These are phyloP conservation scores for Carpinus fangiana DNA, from an alignment of 306 rosid genomes.

Conservation along the genomic window DNA sequence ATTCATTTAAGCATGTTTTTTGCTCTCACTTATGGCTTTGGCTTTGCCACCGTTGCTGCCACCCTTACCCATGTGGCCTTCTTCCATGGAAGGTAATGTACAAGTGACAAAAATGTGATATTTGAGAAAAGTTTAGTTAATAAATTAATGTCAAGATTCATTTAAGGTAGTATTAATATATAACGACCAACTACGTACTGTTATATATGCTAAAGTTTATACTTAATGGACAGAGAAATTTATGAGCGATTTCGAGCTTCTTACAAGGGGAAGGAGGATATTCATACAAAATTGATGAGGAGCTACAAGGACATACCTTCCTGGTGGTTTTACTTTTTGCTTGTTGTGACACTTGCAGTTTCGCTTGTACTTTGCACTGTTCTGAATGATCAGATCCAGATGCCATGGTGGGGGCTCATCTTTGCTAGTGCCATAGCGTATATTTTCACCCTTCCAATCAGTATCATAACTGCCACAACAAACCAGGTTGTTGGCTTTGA, in stretches of 20 bases:
- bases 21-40: conserved; percentile 70
- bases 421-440: not conserved
- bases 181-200: too few relatives aligned
- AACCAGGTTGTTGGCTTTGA: not conserved
- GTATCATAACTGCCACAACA: conserved; percentile 2
- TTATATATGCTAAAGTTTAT: not conserved
- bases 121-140: too few relatives aligned
- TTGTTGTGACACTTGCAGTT: conserved; percentile 44
- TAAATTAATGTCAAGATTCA: too few relatives aligned
- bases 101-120: too few relatives aligned
- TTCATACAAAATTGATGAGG: conserved; percentile 77
- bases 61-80: conserved; percentile 72
- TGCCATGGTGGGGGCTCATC: conserved; percentile 42
- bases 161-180: too few relatives aligned
- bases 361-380: conserved; percentile 62
- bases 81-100: conserved; percentile 72
- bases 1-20: conserved; percentile 69
- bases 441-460: not conserved
- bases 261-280: conserved; percentile 57
- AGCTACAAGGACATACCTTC: conserved; percentile 77
- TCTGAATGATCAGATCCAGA: conserved; percentile 68
- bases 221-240: conserved; percentile 64
- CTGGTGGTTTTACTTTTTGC: conserved; percentile 76
- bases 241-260: conserved; percentile 62
- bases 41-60: conserved; percentile 77